phyloP scores from a whole-genome alignment of 306 rosid genomes.

The Dalbergia cochinchinensis region DNA sequence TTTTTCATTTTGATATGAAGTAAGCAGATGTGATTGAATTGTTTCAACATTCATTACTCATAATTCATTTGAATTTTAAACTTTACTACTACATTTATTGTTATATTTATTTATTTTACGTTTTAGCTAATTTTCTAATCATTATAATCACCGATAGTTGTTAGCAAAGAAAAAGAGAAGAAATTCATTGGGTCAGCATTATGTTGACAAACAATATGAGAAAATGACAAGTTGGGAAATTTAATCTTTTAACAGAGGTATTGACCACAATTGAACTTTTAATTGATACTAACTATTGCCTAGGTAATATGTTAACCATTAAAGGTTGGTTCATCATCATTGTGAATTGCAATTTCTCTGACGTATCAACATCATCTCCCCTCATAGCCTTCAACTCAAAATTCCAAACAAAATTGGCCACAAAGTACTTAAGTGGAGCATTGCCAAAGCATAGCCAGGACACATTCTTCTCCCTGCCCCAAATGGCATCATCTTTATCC shows the following conservation, averaged over 20 bases:
- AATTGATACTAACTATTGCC: slow-evolving; percentile 32
- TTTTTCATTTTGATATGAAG: background rate
- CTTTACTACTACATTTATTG: background rate
- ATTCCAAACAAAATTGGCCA: slow-evolving; percentile 52
- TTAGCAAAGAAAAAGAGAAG: background rate
- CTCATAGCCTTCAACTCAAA: slow-evolving; percentile 44
- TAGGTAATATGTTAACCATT: slow-evolving; percentile 43
- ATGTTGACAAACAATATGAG: background rate
- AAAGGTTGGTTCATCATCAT: slow-evolving; percentile 51
- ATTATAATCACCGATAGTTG: no score
- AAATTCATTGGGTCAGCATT: background rate
- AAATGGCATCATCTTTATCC: slow-evolving; percentile 56
- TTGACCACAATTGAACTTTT: background rate
- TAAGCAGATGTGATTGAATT: slow-evolving; percentile 13
- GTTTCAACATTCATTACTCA: slow-evolving; percentile 26
- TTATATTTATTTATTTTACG: background rate
- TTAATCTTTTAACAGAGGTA: background rate
- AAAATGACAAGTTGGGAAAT: background rate
- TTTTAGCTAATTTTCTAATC: background rate
- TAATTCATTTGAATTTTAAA: slow-evolving; percentile 4
- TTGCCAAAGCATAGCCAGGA: slow-evolving; percentile 49
- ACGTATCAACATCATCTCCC: slow-evolving; percentile 46
- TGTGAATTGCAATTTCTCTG: slow-evolving; percentile 49
- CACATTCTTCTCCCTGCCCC: slow-evolving; percentile 65
- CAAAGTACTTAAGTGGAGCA: slow-evolving; percentile 51